Base-by-base conservation (phyloP, 179 eudicot genomes). In the Nepenthes alata region DNA sequence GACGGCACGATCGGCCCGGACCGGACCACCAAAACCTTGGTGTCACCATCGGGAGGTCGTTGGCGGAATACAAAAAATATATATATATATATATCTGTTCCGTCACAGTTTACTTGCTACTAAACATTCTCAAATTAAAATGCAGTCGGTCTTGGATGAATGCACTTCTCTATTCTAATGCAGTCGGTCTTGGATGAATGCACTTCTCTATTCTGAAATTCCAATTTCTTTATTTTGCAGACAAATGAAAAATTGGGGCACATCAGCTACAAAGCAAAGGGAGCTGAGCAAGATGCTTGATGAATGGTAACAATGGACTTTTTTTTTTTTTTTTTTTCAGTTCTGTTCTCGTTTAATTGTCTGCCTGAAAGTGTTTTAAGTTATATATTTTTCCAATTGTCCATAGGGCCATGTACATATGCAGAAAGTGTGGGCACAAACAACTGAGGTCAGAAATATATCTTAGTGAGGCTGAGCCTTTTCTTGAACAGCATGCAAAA, bases 191-290 rank as follows among this genome's bases (percentile, higher is more conserved):
- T 44, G 47, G 6, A 44, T 44, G 47, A 9, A 44, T 4, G n/a
- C 13, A 8, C 3, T 51, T 45, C 37, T 51, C 11, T 47, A 4
- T 65, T 52, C 25, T 68, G 63, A 48, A 35, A 37, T 45, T 59
- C n/a, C 11, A 47, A 53, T 50, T 57, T 10, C 59, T 49, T 51
- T 54, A 37, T 74, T 14, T 64, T 69, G 51, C 77, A 93, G 98
- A 74, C 98, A 93, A 81, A 85, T 93, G 93, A 76, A 78, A 72
- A 93, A 53, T 60, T 93, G 98, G 98, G 89, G 89, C 59, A 93
- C 96, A 54, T 93, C 98, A 45, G 71, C 82, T 6, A 74, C 69
- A 55, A 93, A 93, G 81, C 91, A 86, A 72, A 78, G 68, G 70
- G 84, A 80, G 65, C 75, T 93, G 62, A 78, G 77, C 80, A 85